These are phyloP conservation scores for Wickerhamiella sergipiensis DNA, from an alignment of 805 yeast species.

Conservation along the genomic window DNA sequence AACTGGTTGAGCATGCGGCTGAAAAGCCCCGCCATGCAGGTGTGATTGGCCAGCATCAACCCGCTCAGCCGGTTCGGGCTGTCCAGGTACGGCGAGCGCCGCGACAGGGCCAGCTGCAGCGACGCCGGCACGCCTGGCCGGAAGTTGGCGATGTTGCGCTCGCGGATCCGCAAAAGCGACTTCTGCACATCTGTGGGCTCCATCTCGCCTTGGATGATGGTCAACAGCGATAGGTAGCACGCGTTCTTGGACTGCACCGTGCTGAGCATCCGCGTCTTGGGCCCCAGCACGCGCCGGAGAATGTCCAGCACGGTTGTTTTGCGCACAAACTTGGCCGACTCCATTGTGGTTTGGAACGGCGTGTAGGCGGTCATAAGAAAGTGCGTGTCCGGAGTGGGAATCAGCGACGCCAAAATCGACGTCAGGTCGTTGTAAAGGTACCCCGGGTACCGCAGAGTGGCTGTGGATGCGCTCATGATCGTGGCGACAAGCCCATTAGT, in stretches of 20 bases:
- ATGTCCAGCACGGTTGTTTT: conserved; percentile 76
- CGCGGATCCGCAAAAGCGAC: conserved; percentile 28
- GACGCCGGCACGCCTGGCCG: conserved; percentile 79
- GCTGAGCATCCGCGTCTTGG: conserved; percentile 59
- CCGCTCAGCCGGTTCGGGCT: conserved; percentile 51
- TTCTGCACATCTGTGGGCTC: conserved; percentile 57
- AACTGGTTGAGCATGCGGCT: conserved; percentile 58
- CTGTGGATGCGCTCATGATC: conserved; percentile 71
- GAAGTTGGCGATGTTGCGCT: conserved; percentile 41
- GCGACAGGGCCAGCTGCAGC: conserved; percentile 64
- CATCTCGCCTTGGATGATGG: conserved; percentile 51
- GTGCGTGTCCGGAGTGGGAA: conserved; percentile 78
- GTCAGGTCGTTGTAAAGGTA: conserved; percentile 80
- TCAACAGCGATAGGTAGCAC: conserved; percentile 54
- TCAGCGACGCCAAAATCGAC: conserved; percentile 63
- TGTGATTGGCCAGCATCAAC: conserved; percentile 68
- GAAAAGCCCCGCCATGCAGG: conserved; percentile 57
- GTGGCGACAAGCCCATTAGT: conserved; percentile 78
- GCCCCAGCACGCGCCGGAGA: conserved; percentile 66
- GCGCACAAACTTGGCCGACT: conserved; percentile 44
- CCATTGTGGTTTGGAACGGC: conserved; percentile 53
- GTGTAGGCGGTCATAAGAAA: conserved; percentile 60
- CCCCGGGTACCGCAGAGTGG: conserved; percentile 81
- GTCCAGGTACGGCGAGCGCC: conserved; percentile 47
- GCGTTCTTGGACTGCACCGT: conserved; percentile 27